Evolutionary conservation across 108 stramenopile genomes (phyloP).

Genomic region (Thalassiosira profunda): DNA sequence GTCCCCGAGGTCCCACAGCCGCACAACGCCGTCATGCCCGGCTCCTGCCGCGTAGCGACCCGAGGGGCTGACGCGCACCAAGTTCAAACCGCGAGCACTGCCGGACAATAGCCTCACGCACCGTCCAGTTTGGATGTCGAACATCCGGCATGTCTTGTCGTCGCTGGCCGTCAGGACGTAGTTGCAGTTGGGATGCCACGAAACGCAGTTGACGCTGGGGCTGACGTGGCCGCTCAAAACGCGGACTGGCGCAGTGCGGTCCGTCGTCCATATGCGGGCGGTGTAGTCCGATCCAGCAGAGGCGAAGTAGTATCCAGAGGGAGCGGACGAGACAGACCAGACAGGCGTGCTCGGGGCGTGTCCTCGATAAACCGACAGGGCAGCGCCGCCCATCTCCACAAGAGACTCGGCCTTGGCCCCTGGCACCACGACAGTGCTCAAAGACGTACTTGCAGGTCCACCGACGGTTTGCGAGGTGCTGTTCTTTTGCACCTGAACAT

Average conservation of each 20-base stretch:
- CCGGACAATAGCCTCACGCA: constrained; percentile 93
- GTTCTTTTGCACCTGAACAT: constrained; percentile 37
- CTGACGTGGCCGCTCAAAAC: constrained; percentile 94
- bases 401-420: constrained; percentile 64
- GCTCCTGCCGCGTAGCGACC: constrained; percentile 79
- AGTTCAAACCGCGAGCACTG: constrained; percentile 69
- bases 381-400: constrained; percentile 70
- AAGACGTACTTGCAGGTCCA: constrained; percentile 27
- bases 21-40: constrained; percentile 71
- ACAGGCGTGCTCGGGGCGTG: constrained; percentile 81
- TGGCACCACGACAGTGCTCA: constrained; percentile 55
- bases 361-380: constrained; percentile 85
- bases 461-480: constrained; percentile 5
- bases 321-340: constrained; percentile 85
- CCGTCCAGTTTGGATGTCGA: constrained; percentile 94
- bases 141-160: constrained; percentile 95
- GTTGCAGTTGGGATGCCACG: constrained; percentile 96
- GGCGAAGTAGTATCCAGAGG: constrained; percentile 97
- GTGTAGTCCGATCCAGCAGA: constrained; percentile 93
- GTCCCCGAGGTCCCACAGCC: constrained; percentile 87
- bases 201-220: constrained; percentile 88
- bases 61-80: constrained; percentile 73
- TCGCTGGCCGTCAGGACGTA: constrained; percentile 93
- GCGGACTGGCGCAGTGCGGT: constrained; percentile 88
- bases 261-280: constrained; percentile 95